A percentile compares a stretch with the other conserved stretches of the same genome.
phyloP scores from a whole-genome alignment of 257 asterid genomes.

The Gentiana macrophylla region DNA sequence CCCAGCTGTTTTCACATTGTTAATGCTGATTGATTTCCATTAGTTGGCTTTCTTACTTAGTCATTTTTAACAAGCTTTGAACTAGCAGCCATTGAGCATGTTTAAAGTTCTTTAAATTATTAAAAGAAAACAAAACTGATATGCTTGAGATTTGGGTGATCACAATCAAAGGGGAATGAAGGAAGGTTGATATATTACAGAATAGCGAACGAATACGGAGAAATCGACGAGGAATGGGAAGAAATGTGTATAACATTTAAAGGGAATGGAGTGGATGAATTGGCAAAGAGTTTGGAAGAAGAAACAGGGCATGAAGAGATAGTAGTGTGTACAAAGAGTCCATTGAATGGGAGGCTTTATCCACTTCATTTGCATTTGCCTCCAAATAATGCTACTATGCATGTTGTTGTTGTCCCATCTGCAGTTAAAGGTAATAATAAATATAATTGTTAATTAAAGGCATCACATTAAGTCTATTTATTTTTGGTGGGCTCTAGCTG shows the following conservation, averaged over 20 bases:
- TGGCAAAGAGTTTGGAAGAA: slow-evolving; percentile 42
- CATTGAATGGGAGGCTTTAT: slow-evolving; percentile 70
- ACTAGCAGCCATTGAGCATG: not conserved
- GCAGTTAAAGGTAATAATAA: slow-evolving; percentile 47
- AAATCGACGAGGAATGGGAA: slow-evolving; percentile 56
- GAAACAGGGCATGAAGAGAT: slow-evolving; percentile 53
- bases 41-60: too few relatives aligned
- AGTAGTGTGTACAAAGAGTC: slow-evolving; percentile 64
- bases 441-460: too few relatives aligned
- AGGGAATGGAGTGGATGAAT: slow-evolving; percentile 50
- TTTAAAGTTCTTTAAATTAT: not conserved
- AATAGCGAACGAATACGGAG: slow-evolving; percentile 55
- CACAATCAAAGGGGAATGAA: slow-evolving; percentile 55
- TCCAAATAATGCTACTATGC: slow-evolving; percentile 73
- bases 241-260: slow-evolving; percentile 53
- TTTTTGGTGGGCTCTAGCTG: too few relatives aligned
- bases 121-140: not conserved
- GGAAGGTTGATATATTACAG: slow-evolving; percentile 56
- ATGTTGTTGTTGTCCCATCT: slow-evolving; percentile 55
- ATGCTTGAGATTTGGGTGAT: too few relatives aligned
- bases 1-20: too few relatives aligned
- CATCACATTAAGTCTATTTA: too few relatives aligned
- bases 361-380: slow-evolving; percentile 96
- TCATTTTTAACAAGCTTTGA: too few relatives aligned
- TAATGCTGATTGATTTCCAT: too few relatives aligned